These are phyloP conservation scores for Cicer yamashitae DNA, from an alignment of 306 rosid genomes.

Conservation along the genomic window DNA sequence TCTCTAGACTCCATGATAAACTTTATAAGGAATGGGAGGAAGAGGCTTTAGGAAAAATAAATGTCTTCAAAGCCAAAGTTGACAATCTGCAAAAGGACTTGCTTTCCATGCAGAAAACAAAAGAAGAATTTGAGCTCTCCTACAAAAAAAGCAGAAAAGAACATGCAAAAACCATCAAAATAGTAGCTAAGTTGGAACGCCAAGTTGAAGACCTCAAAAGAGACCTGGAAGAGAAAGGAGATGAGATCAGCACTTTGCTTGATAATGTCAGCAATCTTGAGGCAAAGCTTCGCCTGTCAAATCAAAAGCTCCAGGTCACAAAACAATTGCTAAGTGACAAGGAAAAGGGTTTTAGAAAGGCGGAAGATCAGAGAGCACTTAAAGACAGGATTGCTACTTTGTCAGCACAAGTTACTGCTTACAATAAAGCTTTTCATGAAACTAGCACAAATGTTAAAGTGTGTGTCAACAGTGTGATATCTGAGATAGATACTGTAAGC, in stretches of 20 bases:
- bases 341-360: constrained; percentile 68
- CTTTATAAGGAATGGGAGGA: not conserved
- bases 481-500: constrained; percentile 54
- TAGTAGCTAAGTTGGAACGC: constrained; percentile 64
- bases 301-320: constrained; percentile 92
- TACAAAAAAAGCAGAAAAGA: constrained; percentile 57
- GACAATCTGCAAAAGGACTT: constrained; percentile 62
- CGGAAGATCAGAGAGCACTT: constrained; percentile 68
- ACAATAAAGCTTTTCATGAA: constrained; percentile 58
- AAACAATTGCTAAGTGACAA: constrained; percentile 83
- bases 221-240: constrained; percentile 70
- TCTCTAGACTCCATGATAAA: constrained; percentile 37
- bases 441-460: constrained; percentile 49
- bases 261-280: constrained; percentile 69
- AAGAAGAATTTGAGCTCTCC: constrained; percentile 61
- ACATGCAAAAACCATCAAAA: constrained; percentile 56
- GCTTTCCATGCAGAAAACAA: constrained; percentile 60
- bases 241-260: constrained; percentile 58
- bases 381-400: constrained; percentile 61
- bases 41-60: constrained; percentile 61
- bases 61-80: constrained; percentile 56
- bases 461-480: constrained; percentile 44
- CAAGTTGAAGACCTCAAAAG: constrained; percentile 66
- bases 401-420: constrained; percentile 57
- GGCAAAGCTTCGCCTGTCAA: constrained; percentile 88